These are phyloP conservation scores for Corrigiola litoralis DNA, from an alignment of 179 eudicot species.

Conservation along the genomic window DNA sequence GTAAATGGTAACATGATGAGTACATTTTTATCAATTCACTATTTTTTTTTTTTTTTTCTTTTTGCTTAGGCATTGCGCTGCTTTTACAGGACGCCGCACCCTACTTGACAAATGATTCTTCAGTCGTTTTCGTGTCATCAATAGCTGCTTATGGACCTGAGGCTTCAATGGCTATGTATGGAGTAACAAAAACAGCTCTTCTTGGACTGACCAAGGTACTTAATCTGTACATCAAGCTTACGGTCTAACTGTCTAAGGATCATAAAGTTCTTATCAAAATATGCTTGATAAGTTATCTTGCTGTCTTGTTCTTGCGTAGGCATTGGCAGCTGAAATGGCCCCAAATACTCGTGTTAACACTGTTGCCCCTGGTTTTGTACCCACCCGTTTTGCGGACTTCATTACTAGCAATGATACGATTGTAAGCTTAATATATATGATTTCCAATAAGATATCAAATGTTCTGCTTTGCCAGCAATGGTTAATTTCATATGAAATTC, in stretches of 20 bases:
- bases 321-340: slow-evolving; percentile 43
- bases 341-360: slow-evolving; percentile 47
- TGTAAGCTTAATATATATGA: slow-evolving; percentile 61
- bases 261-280: not conserved
- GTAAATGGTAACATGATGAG: no score
- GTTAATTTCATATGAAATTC: not conserved
- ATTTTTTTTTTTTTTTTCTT: not conserved
- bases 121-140: slow-evolving; percentile 75
- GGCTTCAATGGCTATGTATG: slow-evolving; percentile 68
- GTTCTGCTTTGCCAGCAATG: not conserved
- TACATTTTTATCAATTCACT: no score
- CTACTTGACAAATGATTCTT: slow-evolving; percentile 58
- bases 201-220: slow-evolving; percentile 90
- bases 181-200: slow-evolving; percentile 91
- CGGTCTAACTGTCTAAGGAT: not conserved
- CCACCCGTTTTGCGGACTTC: slow-evolving; percentile 45
- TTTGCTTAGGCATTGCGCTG: not conserved
- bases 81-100: slow-evolving; percentile 77
- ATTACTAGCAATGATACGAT: slow-evolving; percentile 38
- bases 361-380: slow-evolving; percentile 42
- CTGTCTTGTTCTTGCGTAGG: slow-evolving; percentile 22
- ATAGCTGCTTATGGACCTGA: slow-evolving; percentile 56
- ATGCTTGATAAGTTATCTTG: not conserved
- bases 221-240: slow-evolving; percentile 5
- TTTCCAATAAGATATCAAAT: not conserved